Conservation (phyloP, 768 basidiomycete genomes). For the Russula virescens region DNA sequence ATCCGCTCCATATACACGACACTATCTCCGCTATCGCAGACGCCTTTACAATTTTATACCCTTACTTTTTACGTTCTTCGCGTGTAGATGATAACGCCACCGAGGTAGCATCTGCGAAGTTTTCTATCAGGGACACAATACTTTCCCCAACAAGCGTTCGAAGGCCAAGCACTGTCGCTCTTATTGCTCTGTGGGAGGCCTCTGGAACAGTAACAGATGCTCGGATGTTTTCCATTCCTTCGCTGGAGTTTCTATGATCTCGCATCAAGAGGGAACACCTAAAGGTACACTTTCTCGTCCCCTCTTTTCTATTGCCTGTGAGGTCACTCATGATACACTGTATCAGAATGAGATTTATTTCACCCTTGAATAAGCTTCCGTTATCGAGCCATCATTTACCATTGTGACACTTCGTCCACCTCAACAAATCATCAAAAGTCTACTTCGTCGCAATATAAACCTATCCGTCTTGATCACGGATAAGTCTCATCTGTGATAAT, state of each 20-base stretch:
- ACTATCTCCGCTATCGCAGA: background rate
- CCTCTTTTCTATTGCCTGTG: slow-evolving; percentile 1
- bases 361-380: slow-evolving; percentile 27
- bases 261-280: slow-evolving; percentile 55
- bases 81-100: background rate
- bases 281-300: slow-evolving; percentile 39
- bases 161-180: slow-evolving; percentile 60
- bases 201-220: slow-evolving; percentile 30
- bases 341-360: slow-evolving; percentile 79
- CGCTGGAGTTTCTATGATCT: slow-evolving; percentile 52
- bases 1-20: slow-evolving; percentile 16
- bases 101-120: slow-evolving; percentile 31
- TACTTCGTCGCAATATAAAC: slow-evolving; percentile 17
- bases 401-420: slow-evolving; percentile 27
- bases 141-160: slow-evolving; percentile 44
- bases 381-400: slow-evolving; percentile 17
- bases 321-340: background rate
- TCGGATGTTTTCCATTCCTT: slow-evolving; percentile 57
- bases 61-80: slow-evolving; percentile 8
- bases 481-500: slow-evolving; percentile 8
- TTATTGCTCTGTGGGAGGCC: slow-evolving; percentile 64
- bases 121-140: slow-evolving; percentile 61
- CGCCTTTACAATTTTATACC: slow-evolving; percentile 15
- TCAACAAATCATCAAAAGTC: background rate
- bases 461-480: background rate